Percentiles rank a stretch among this genome's conserved stretches.
Evolutionary conservation across 1,284 basidiomycete species (phyloP).

Genomic region (Rhizopogon hawkerae): DNA sequence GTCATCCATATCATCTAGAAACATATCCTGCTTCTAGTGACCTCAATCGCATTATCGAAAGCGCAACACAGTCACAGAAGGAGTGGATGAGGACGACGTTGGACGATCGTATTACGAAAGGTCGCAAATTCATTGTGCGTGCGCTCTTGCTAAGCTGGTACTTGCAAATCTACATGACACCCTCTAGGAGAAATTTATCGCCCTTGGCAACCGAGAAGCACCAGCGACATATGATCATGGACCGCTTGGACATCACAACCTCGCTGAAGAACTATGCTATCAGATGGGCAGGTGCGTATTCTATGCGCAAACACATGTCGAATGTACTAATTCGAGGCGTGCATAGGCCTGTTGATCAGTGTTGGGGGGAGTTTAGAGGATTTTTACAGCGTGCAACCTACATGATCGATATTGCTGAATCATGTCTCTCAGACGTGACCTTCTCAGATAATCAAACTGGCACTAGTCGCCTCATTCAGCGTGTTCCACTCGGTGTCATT

Average conservation of each 20-base stretch:
- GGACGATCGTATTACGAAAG: slow-evolving; percentile 65
- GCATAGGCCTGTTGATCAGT: slow-evolving; percentile 68
- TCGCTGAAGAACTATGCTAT: slow-evolving; percentile 67
- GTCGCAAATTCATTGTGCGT: slow-evolving; percentile 65
- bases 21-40: slow-evolving; percentile 52
- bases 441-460: slow-evolving; percentile 74
- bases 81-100: slow-evolving; percentile 65
- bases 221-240: slow-evolving; percentile 12
- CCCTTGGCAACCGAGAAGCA: slow-evolving; percentile 27
- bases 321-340: background rate
- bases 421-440: slow-evolving; percentile 67
- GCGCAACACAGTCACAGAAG: slow-evolving; percentile 61
- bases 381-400: slow-evolving; percentile 77
- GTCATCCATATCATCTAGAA: slow-evolving; percentile 39
- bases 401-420: slow-evolving; percentile 77
- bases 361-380: slow-evolving; percentile 73
- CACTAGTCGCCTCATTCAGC: slow-evolving; percentile 75
- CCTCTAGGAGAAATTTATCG: slow-evolving; percentile 46
- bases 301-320: background rate
- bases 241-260: slow-evolving; percentile 36
- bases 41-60: slow-evolving; percentile 52
- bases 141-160: slow-evolving; percentile 3
- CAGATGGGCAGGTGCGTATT: slow-evolving; percentile 69
- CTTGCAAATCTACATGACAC: slow-evolving; percentile 44
- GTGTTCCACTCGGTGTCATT: slow-evolving; percentile 82